A percentile compares a stretch with the other conserved stretches of the same genome.
These are phyloP conservation scores for Dioscorea zingiberensis DNA, from an alignment of 106 monocot species.

Conservation along the genomic window DNA sequence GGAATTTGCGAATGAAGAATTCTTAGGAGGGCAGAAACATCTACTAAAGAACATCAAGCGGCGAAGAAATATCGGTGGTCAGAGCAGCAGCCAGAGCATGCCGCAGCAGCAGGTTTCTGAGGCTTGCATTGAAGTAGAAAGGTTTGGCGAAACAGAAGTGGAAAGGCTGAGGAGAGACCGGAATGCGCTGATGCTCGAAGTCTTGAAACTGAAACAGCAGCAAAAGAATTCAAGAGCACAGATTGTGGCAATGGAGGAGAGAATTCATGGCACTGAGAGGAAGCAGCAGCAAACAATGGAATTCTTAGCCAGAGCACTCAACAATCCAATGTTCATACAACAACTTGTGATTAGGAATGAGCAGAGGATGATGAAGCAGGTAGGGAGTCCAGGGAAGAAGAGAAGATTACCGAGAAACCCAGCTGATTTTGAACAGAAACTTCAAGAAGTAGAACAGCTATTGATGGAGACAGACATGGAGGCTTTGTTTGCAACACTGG, in stretches of 20 bases:
- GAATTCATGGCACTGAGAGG: not conserved
- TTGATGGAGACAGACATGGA: not conserved
- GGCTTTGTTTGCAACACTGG: not conserved
- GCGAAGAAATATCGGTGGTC: not conserved
- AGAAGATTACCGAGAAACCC: not conserved
- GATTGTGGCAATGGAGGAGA: slow-evolving; percentile 7
- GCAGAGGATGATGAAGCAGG: not conserved
- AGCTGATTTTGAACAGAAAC: not conserved
- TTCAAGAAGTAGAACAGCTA: too few species aligned
- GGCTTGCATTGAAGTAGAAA: not conserved
- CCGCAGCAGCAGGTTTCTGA: not conserved
- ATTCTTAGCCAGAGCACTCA: slow-evolving; percentile 4
- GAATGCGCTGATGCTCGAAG: slow-evolving; percentile 3
- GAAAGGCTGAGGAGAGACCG: slow-evolving; percentile 1
- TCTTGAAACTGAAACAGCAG: slow-evolving; percentile 4
- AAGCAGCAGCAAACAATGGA: slow-evolving; percentile 10
- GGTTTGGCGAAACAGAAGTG: not conserved
- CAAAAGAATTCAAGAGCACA: slow-evolving; percentile 2
- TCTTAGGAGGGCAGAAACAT: slow-evolving; percentile 5
- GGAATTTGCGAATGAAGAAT: slow-evolving; percentile 6
- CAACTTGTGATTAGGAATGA: not conserved
- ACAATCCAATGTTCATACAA: not conserved
- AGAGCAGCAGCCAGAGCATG: not conserved
- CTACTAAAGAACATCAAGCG: not conserved
- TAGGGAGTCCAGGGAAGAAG: not conserved